Percentiles rank a stretch among this genome's conserved stretches.
Evolutionary conservation across 2,329 filamentous ascomycete species (phyloP).

Genomic region (Alternaria longipes): DNA sequence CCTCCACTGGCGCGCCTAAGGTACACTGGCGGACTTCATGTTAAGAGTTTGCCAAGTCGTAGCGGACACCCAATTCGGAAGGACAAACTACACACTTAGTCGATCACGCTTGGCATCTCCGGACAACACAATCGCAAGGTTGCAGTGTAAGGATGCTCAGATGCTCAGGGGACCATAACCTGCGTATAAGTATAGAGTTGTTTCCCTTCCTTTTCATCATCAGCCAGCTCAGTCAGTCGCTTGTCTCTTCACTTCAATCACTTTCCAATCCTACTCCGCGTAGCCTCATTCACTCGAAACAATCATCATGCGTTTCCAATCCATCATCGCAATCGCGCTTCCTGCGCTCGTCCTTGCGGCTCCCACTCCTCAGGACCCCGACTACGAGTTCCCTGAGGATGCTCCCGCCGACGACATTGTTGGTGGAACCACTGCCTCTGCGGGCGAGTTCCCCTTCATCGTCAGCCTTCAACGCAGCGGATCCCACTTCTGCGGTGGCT

Average conservation of each 20-base stretch:
- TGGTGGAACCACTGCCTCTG: constrained; percentile 33
- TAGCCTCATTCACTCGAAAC: constrained; percentile 11
- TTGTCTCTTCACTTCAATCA: constrained; percentile 19
- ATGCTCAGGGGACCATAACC: not conserved
- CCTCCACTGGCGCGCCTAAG: not conserved
- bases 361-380: constrained; percentile 34
- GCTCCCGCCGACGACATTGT: constrained; percentile 29
- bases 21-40: constrained; percentile 5
- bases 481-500: constrained; percentile 41
- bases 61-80: constrained; percentile 12
- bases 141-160: constrained; percentile 2
- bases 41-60: constrained; percentile 22
- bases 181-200: constrained; percentile 20
- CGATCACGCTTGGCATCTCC: constrained; percentile 13
- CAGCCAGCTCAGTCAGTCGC: constrained; percentile 23
- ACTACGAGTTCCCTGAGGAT: constrained; percentile 15
- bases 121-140: constrained; percentile 13
- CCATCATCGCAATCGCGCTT: constrained; percentile 33
- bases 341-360: constrained; percentile 32
- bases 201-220: constrained; percentile 6
- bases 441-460: constrained; percentile 43
- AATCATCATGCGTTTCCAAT: constrained; percentile 35
- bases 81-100: constrained; percentile 18
- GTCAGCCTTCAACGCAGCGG: constrained; percentile 32
- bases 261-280: constrained; percentile 6